Evolutionary conservation across 2,329 filamentous ascomycete genomes (phyloP), one percentile per base, ranked within the genome.

Genomic region (Calonectria pauciramosa): DNA sequence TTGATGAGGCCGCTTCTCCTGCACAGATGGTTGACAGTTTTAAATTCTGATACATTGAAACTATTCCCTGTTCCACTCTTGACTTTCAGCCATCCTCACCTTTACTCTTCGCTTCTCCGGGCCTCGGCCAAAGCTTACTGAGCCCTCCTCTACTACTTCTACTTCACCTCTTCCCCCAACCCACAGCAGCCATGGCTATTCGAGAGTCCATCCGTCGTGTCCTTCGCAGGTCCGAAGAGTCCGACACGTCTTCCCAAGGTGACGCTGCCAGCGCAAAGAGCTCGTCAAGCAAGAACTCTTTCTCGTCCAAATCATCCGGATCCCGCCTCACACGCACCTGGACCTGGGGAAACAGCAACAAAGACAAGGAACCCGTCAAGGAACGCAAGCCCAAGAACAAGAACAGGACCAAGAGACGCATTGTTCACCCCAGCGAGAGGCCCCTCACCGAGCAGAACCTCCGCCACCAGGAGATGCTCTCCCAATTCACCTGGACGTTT

Each of bases 401-500:
- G 79, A 81, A 72, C 75, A 80, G 78, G 73, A 81, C 80, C 74
- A 76, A 76, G 54, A 78, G 74, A 74, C 74, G 77, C 59, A 75
- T 76, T 64, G 71, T 81, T 23, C 87, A 89, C 78, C 87, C 87
- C 9, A 86, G 86, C 82, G 86, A 88, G 81, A 83, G 85, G 77
- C 86, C 86, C 32, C 82, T 88, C 65, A 88, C 86, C 11, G 83
- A 85, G 71, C 83, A 86, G 68, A 89, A 89, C 80, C 82, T 88
- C 23, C 83, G 84, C 70, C 86, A 89, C 78, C 88, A 88, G 79
- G 86, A 88, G 82, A 84, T 87, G 81, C 83, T 90, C 47, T 84
- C 84, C 72, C 81, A 85, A 71, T 89, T 88, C 82, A 86, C 83
- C 71, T 86, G 88, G 80, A 86, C 84, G 14, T 89, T 89, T 76